Conservation (phyloP, 1,284 basidiomycete genomes). For the Puccinia hordei region DNA sequence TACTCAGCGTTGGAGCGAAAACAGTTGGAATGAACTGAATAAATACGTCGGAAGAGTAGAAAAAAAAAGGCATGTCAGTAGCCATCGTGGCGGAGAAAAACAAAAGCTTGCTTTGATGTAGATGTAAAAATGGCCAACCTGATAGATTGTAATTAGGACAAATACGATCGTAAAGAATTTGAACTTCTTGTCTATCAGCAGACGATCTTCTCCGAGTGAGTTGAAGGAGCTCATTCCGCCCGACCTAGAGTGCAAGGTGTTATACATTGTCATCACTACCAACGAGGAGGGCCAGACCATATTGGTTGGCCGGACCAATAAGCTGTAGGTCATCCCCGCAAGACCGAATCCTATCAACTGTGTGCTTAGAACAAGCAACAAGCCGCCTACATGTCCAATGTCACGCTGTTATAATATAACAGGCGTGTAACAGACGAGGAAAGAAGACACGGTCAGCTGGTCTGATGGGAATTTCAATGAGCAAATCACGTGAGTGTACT, state of each 20-base stretch:
- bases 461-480: slow-evolving; percentile 53
- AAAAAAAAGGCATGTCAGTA: not conserved
- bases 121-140: slow-evolving; percentile 9
- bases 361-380: slow-evolving; percentile 64
- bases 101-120: not conserved
- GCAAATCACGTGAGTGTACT: not conserved
- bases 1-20: slow-evolving; percentile 58
- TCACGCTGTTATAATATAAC: slow-evolving; percentile 58
- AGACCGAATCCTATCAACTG: slow-evolving; percentile 65
- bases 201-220: not conserved
- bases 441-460: slow-evolving; percentile 61
- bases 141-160: slow-evolving; percentile 29
- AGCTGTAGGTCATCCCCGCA: slow-evolving; percentile 60
- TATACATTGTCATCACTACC: slow-evolving; percentile 59
- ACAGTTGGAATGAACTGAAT: slow-evolving; percentile 58
- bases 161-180: slow-evolving; percentile 41
- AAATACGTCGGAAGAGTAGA: not conserved
- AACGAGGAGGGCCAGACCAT: slow-evolving; percentile 58
- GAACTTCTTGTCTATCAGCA: slow-evolving; percentile 24
- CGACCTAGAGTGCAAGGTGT: slow-evolving; percentile 56
- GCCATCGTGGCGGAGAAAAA: not conserved
- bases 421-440: slow-evolving; percentile 59
- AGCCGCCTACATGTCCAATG: slow-evolving; percentile 55
- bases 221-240: not conserved
- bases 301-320: slow-evolving; percentile 57